phyloP scores from a whole-genome alignment of 805 yeast genomes.

The Candida wancherniae region DNA sequence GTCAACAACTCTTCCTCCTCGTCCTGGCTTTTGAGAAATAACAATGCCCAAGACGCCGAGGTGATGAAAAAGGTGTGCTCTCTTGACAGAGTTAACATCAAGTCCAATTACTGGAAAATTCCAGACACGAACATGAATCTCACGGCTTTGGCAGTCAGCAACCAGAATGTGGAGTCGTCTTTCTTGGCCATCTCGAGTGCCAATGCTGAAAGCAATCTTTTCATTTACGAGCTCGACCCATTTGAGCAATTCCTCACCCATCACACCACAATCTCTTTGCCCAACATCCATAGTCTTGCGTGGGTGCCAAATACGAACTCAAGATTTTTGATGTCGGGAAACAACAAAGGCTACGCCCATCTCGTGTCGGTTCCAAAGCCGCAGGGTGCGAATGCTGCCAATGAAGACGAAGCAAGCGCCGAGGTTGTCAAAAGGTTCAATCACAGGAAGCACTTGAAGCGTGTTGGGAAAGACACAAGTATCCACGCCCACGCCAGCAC shows the following conservation, averaged over 20 bases:
- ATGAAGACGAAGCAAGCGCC: conserved; percentile 47
- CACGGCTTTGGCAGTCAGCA: conserved; percentile 38
- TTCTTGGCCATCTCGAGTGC: conserved; percentile 53
- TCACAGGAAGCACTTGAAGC: conserved; percentile 60
- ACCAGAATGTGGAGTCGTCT: conserved; percentile 21
- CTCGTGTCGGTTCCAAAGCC: conserved; percentile 58
- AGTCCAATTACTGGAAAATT: conserved; percentile 42
- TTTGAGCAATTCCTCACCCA: conserved; percentile 45
- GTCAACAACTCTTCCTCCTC: conserved; percentile 11
- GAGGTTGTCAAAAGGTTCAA: conserved; percentile 75
- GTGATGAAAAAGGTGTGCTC: conserved; percentile 41
- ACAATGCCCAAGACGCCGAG: conserved; percentile 24
- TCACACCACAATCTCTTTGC: conserved; percentile 53
- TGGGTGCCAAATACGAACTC: conserved; percentile 43
- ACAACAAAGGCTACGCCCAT: conserved; percentile 69
- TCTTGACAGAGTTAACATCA: conserved; percentile 35
- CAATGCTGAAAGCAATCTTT: conserved; percentile 40
- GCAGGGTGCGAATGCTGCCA: conserved; percentile 7
- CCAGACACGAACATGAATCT: conserved; percentile 41
- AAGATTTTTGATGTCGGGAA: conserved; percentile 61
- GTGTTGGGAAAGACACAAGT: conserved; percentile 23
- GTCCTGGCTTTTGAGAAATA: conserved; percentile 29
- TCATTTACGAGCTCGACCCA: conserved; percentile 45
- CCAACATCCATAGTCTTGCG: conserved; percentile 48
- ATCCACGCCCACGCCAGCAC: conserved; percentile 18